Percentiles rank a stretch among this genome's conserved stretches.
These are phyloP conservation scores for Tothia fuscella DNA, from an alignment of 2,329 filamentous ascomycete species.

Conservation along the genomic window DNA sequence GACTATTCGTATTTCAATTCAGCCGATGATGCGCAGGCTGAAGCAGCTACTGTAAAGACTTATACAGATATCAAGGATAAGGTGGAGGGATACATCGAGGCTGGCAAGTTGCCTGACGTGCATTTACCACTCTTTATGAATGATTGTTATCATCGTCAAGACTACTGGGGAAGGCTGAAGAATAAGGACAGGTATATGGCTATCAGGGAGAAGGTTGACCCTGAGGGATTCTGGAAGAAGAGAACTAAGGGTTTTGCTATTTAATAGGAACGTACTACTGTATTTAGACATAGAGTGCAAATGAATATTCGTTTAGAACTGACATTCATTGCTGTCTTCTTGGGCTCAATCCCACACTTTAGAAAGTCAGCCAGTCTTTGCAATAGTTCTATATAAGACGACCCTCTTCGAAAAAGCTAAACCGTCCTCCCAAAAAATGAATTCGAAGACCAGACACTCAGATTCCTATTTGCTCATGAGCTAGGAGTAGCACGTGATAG, in stretches of 20 bases:
- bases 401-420: too few relatives aligned
- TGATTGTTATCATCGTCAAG: constrained; percentile 32
- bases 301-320: too few relatives aligned
- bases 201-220: constrained; percentile 27
- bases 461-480: too few relatives aligned
- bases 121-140: constrained; percentile 37
- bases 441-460: too few relatives aligned
- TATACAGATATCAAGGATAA: constrained; percentile 26
- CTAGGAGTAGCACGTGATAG: too few relatives aligned
- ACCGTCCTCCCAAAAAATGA: too few relatives aligned
- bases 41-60: constrained; percentile 26
- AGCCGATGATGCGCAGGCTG: constrained; percentile 26
- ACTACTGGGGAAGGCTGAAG: constrained; percentile 30
- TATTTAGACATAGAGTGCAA: too few relatives aligned
- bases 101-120: constrained; percentile 5
- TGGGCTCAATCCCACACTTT: too few relatives aligned
- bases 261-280: background rate
- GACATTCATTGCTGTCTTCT: too few relatives aligned
- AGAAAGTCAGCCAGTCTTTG: too few relatives aligned
- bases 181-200: constrained; percentile 20
- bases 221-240: constrained; percentile 28
- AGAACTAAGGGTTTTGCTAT: constrained; percentile 13
- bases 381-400: too few relatives aligned
- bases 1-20: constrained; percentile 30
- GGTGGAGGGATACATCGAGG: constrained; percentile 21